These are phyloP conservation scores for Colletotrichum cereale DNA, from an alignment of 2,329 filamentous ascomycete species.

Conservation along the genomic window DNA sequence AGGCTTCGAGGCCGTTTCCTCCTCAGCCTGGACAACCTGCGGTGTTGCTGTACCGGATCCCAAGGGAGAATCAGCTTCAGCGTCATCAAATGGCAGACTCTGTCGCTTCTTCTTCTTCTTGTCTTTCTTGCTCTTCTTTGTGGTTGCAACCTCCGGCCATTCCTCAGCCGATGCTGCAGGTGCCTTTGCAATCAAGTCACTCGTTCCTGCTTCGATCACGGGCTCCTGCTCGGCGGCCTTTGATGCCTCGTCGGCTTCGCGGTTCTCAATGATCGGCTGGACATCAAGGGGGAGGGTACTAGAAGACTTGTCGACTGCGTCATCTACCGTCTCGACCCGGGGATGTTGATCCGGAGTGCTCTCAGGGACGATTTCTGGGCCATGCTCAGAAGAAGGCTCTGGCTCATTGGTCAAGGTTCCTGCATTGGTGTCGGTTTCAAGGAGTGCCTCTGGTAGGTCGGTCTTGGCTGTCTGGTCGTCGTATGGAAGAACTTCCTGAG, in stretches of 20 bases:
- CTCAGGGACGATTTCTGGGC: not conserved
- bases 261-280: not conserved
- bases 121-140: conserved; percentile 50
- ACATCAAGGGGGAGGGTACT: not conserved
- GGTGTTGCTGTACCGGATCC: not conserved
- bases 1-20: not conserved
- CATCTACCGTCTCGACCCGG: not conserved
- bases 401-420: not conserved
- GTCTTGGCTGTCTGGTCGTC: not conserved
- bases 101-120: conserved; percentile 52
- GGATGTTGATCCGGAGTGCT: not conserved
- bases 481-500: not conserved
- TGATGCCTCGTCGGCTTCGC: not conserved
- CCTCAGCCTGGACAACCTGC: not conserved
- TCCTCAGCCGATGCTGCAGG: conserved; percentile 14
- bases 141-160: conserved; percentile 24
- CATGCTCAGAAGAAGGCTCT: not conserved
- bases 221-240: not conserved
- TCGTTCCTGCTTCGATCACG: not conserved
- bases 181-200: not conserved
- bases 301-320: not conserved
- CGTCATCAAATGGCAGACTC: conserved; percentile 15
- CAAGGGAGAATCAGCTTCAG: conserved; percentile 1
- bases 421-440: not conserved
- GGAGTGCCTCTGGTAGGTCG: not conserved